Percentiles rank a stretch among this genome's conserved stretches.
Conservation (phyloP, 2,329 filamentous ascomycete genomes). For the Metarhizium humberi region DNA sequence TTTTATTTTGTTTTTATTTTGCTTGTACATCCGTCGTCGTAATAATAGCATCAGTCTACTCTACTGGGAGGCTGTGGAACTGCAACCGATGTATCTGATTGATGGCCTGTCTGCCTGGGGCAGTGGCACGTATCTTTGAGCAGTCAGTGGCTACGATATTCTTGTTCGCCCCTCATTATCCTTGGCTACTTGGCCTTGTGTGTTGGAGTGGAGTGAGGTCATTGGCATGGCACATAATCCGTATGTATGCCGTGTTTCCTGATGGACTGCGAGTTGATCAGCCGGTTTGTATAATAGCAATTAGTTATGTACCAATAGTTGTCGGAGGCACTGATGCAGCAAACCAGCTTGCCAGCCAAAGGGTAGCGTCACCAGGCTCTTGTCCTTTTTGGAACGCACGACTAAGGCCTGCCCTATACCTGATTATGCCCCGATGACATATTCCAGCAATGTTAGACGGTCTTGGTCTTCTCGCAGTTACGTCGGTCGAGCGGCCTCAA, state of each 20-base stretch:
- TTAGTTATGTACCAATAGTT: no score
- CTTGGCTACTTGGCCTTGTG: constrained; percentile 36
- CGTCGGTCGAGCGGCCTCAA: background rate
- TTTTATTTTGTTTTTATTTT: no score
- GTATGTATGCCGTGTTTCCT: background rate
- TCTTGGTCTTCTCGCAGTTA: background rate
- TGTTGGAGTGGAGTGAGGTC: background rate
- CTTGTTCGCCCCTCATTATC: constrained; percentile 27
- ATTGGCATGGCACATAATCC: background rate
- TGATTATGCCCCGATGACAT: background rate
- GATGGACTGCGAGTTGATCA: background rate
- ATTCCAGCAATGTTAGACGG: background rate
- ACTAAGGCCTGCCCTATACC: no score
- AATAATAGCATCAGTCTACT: background rate
- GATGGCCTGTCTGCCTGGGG: background rate
- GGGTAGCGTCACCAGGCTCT: background rate
- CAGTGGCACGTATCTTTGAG: no score
- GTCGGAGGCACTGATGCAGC: background rate
- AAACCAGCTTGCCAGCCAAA: background rate
- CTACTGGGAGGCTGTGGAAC: background rate
- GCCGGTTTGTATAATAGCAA: no score
- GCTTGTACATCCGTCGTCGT: no score
- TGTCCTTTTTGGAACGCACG: background rate
- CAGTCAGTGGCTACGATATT: background rate
- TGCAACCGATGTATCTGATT: background rate